phyloP scores from a whole-genome alignment of 805 yeast genomes.

The Clavispora fructus region DNA sequence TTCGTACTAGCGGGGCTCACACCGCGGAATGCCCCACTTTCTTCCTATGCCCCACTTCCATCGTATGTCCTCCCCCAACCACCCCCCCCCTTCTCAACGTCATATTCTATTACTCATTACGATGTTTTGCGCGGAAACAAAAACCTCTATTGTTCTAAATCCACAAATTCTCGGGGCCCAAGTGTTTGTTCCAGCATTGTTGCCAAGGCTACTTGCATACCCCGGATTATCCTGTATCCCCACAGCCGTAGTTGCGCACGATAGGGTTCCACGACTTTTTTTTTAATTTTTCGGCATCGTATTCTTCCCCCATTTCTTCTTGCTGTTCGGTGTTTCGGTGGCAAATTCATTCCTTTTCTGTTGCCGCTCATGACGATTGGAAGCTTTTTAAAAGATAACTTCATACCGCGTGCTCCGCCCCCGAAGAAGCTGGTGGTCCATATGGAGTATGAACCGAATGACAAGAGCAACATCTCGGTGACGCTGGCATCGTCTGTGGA shows the following conservation, averaged over 20 bases:
- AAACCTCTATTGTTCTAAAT: too few relatives aligned
- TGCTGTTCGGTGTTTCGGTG: background rate
- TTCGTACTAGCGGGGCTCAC: background rate
- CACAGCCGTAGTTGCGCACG: background rate
- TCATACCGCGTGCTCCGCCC: slow-evolving; percentile 12
- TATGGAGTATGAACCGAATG: background rate
- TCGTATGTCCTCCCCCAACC: too few relatives aligned
- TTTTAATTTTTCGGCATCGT: background rate
- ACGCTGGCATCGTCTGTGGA: background rate
- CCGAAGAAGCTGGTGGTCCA: background rate
- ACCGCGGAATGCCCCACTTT: background rate
- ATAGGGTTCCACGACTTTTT: background rate
- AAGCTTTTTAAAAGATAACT: slow-evolving; percentile 7
- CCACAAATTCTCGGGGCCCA: too few relatives aligned
- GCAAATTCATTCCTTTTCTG: background rate
- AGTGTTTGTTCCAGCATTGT: background rate
- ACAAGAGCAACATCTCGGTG: background rate
- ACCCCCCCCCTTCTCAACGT: too few relatives aligned
- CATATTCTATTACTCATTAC: background rate
- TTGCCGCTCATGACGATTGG: background rate
- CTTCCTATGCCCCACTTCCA: background rate
- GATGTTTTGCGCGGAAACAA: background rate
- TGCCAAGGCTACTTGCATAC: background rate
- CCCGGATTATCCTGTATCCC: slow-evolving; percentile 1
- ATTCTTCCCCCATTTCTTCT: background rate